phyloP scores from a whole-genome alignment of 2,329 filamentous ascomycete species.

The Beauveria bassiana region DNA sequence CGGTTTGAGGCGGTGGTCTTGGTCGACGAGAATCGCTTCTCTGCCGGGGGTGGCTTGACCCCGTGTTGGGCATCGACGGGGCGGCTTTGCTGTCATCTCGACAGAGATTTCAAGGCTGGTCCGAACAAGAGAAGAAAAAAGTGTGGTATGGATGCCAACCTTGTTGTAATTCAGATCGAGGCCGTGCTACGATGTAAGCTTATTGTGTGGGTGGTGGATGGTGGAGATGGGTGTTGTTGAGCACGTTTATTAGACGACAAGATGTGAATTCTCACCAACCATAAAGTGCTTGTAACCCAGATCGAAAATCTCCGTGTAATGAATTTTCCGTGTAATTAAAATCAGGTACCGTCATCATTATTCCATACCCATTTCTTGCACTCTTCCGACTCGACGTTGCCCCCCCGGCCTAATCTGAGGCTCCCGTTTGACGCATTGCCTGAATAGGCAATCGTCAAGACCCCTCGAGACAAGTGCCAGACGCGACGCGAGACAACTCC shows the following conservation, averaged over 20 bases:
- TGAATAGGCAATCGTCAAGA: conserved; percentile 12
- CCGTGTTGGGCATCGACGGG: neutral
- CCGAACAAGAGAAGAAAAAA: neutral
- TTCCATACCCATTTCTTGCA: no score
- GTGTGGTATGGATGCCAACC: neutral
- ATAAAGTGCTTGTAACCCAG: neutral
- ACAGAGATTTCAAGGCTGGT: neutral
- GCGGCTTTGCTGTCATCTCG: neutral
- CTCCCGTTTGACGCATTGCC: conserved; percentile 12
- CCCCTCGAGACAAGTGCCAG: conserved; percentile 18
- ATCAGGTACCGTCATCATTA: neutral
- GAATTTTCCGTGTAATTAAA: neutral
- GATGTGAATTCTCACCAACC: neutral
- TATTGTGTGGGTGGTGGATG: neutral
- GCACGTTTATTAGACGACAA: neutral
- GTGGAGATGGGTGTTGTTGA: neutral
- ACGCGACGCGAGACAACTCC: conserved; percentile 27
- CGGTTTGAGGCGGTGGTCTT: conserved; percentile 5
- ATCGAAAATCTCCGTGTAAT: neutral
- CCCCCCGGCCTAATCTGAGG: neutral
- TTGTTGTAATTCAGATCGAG: conserved; percentile 3
- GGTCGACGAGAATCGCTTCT: neutral
- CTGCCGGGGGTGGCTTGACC: neutral
- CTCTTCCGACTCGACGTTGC: neutral
- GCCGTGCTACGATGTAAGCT: neutral